Conservation (phyloP, 1,284 basidiomycete species). For the Ceratobasidium sp. region DNA sequence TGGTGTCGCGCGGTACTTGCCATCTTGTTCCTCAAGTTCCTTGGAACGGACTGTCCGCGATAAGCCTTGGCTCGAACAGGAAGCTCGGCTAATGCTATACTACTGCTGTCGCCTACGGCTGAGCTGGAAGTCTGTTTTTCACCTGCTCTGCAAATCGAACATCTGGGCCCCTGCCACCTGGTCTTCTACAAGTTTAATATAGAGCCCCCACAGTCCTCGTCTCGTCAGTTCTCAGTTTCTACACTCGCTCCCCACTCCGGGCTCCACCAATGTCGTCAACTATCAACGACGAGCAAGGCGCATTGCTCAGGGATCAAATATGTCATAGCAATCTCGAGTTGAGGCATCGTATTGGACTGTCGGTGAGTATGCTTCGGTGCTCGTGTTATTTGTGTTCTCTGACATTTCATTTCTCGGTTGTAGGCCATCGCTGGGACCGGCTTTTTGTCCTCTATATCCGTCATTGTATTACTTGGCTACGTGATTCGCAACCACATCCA, state of each 20-base stretch:
- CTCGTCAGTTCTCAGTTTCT: too few species aligned
- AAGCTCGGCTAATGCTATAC: constrained; percentile 30
- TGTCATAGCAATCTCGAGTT: constrained; percentile 22
- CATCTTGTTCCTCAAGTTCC: constrained; percentile 7
- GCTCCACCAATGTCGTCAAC: constrained; percentile 21
- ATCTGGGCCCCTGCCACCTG: not conserved
- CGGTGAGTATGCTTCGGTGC: constrained; percentile 11
- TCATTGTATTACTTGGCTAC: constrained; percentile 29
- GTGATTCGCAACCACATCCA: constrained; percentile 34
- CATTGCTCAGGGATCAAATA: constrained; percentile 1
- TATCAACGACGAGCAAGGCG: constrained; percentile 18
- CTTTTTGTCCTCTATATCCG: constrained; percentile 22
- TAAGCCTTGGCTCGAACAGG: constrained; percentile 38
- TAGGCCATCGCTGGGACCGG: constrained; percentile 19
- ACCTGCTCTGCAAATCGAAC: constrained; percentile 15
- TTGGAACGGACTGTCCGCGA: not conserved
- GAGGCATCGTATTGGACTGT: constrained; percentile 32
- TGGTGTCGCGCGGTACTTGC: not conserved
- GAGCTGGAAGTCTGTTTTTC: not conserved
- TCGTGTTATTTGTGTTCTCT: not conserved
- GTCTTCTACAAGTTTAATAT: constrained; percentile 13
- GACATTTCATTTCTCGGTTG: not conserved
- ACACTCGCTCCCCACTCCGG: not conserved
- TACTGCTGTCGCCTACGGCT: constrained; percentile 6
- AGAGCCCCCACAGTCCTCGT: too few species aligned